Evolutionary conservation across 768 basidiomycete species (phyloP), one percentile per base, ranked within the genome.

Genomic region (Hemileccinum impolitum): DNA sequence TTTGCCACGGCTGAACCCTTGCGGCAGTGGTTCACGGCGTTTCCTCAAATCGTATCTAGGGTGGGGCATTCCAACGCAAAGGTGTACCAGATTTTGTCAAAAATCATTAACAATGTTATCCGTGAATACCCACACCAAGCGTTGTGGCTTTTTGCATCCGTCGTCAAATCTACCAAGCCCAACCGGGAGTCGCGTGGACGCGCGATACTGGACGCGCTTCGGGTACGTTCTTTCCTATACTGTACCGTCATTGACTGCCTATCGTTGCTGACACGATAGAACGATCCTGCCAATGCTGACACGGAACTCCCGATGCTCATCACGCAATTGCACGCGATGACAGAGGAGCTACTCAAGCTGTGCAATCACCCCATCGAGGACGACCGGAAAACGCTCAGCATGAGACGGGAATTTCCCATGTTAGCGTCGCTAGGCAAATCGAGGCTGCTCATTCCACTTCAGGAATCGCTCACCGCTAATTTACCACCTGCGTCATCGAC

Each of bases 21-120:
- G 19, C 39, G 44, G 14, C 40, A 98, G 94, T 98, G 95, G 93
- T 88, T 84, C 57, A 94, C 89, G 0, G 94, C 93, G 1, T 94
- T 97, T 54, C 94, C 94, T 3, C 96, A 98, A 73, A 90, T 98
- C 45, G 92, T 94, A 13, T 98, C 95, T 13, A 82, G 96, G 8
- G 85, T 99, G 28, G 87, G 86, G 12, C 90, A 96, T 55, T 69
- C 66, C 4, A 85, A 89, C 58, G 54, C 67, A 11, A 73, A 72
- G 1, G 85, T 92, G 3, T 85, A 79, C 61, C 66, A 63, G 0
- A 66, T 82, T 3, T 70, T 99, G 18, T 73, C 78, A 3, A 69
- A 64, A 40, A 77, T 98, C 30, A 92, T 98, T 47, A 67, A 72
- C 14, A 71, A 64, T 15, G 89, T 98, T 25, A 75, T 98, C n/a